Base-by-base conservation (phyloP, 2,329 filamentous ascomycete genomes). In the Sporothrix pseudoabietina region DNA sequence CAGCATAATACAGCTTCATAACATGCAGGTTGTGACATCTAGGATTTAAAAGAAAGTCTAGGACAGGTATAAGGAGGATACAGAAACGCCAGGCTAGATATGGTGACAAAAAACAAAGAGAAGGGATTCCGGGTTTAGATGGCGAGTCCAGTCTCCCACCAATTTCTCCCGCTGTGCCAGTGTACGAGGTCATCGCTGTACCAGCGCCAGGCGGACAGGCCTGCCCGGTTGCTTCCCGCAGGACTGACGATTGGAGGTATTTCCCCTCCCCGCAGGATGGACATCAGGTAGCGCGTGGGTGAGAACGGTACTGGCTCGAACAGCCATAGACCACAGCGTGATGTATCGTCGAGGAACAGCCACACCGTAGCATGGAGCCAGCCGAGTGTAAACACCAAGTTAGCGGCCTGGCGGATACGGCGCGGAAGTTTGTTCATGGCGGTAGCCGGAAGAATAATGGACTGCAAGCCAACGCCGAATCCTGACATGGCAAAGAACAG, bases 241-340 rank as follows among this genome's bases (percentile, higher is more conserved):
- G 83, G 82, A 0, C 91, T 92, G 47, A 91, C 83, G 0, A 92
- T 91, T 14, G 66, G 32, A 6, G 35, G 8, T 12, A 6, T 41
- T 10, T 49, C 47, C 26, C 41, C 41, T 4, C 44, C 49, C 6
- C 19, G n/a, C 7, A 22, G 30, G 2, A 47, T 4, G 30, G 4
- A 52, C n/a, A 69, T 4, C 19, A 94, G 47, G 1, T 86, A 87
- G 35, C 93, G 85, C n/a, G 94, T 78, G 0, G 87, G 79, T 71
- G 93, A 97, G 9, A 95, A 76, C 0, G 94, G 93, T n/a, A 97
- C 82, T 0, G 94, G 93, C 80, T 98, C 94, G 75, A 89, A 89
- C 16, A 97, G 81, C 92, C 92, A 97, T 0, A 97, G 78, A 0
- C 93, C 94, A 0, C 89, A 87, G 12, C 86, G 85, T 0, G 90